Conservation (phyloP, 2,329 filamentous ascomycete genomes). For the Colletotrichum theobromicola region DNA sequence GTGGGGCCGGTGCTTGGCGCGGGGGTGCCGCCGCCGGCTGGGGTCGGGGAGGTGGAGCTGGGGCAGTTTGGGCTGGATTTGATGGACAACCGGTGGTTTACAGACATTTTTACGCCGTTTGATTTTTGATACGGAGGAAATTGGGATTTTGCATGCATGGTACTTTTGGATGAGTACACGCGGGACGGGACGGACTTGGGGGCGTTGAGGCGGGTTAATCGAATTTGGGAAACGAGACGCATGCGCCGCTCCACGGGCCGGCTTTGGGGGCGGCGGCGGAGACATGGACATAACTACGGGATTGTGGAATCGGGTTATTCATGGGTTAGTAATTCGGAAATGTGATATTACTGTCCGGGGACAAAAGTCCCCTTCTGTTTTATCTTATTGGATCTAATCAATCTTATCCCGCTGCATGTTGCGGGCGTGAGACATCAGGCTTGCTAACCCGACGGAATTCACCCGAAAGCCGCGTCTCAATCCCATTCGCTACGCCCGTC, state of each 20-base stretch:
- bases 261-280: background rate
- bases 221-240: background rate
- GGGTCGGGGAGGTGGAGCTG: constrained; percentile 9
- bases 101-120: constrained; percentile 14
- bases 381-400: background rate
- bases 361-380: background rate
- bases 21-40: background rate
- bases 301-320: background rate
- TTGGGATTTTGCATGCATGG: background rate
- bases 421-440: background rate
- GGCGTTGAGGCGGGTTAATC: background rate
- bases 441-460: background rate
- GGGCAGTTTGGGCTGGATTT: constrained; percentile 11
- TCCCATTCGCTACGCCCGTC: background rate
- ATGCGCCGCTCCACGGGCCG: background rate
- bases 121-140: constrained; percentile 1
- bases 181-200: background rate
- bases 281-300: background rate
- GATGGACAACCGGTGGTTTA: constrained; percentile 18
- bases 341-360: background rate
- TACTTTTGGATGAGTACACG: background rate
- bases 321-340: background rate
- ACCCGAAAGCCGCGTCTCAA: background rate
- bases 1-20: constrained; percentile 2
- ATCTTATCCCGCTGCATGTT: background rate